phyloP scores from a whole-genome alignment of 192 early-diverging fungal genomes.

The Spinellus fusiger region DNA sequence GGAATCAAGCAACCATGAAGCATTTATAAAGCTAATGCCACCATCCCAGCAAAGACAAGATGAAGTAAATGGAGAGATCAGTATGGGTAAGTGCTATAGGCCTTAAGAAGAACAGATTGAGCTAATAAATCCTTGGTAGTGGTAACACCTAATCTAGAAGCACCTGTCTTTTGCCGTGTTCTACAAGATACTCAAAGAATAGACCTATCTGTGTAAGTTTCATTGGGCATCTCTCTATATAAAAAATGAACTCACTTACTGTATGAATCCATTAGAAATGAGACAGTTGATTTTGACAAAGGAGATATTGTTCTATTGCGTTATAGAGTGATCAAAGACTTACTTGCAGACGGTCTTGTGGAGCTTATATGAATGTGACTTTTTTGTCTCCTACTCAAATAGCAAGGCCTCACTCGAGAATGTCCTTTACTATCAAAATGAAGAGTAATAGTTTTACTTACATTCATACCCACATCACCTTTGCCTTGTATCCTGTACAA shows the following conservation, averaged over 20 bases:
- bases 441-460: background rate
- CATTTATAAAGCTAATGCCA: slow-evolving; percentile 44
- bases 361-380: slow-evolving; percentile 41
- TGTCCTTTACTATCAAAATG: background rate
- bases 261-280: background rate
- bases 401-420: background rate
- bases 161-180: slow-evolving; percentile 56
- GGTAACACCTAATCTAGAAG: slow-evolving; percentile 46
- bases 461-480: background rate
- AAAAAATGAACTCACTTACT: background rate
- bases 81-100: slow-evolving; percentile 28
- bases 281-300: slow-evolving; percentile 6
- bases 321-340: slow-evolving; percentile 38
- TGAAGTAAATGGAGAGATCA: slow-evolving; percentile 28
- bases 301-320: slow-evolving; percentile 49
- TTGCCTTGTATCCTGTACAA: background rate
- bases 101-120: slow-evolving; percentile 8
- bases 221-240: background rate
- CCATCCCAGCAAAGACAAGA: slow-evolving; percentile 45
- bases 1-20: slow-evolving; percentile 39
- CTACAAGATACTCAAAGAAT: slow-evolving; percentile 31
- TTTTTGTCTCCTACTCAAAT: background rate
- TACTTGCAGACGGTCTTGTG: slow-evolving; percentile 40
- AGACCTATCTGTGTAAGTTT: background rate
- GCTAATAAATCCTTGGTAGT: slow-evolving; percentile 22